These are phyloP conservation scores for Bjerkandera adusta DNA, from an alignment of 1,284 basidiomycete species.

Conservation along the genomic window DNA sequence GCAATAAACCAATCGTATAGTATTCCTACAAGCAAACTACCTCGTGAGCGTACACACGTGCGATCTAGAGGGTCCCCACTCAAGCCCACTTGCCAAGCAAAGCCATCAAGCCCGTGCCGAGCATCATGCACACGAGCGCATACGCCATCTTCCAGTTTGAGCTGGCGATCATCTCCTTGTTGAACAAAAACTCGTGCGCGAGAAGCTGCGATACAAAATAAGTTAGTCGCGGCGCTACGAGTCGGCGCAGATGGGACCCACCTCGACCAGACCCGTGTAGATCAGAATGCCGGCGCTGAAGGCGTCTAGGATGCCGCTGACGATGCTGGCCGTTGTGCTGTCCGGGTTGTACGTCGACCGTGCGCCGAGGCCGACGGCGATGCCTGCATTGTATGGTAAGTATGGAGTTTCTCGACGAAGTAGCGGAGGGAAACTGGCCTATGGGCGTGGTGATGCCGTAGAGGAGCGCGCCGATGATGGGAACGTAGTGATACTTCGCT, in stretches of 20 bases:
- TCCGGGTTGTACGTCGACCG: conserved; percentile 80
- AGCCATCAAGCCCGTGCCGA: conserved; percentile 82
- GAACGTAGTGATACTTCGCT: conserved; percentile 54
- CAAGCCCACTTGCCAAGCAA: conserved; percentile 85
- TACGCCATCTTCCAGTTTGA: conserved; percentile 65
- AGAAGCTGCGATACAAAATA: conserved; percentile 55
- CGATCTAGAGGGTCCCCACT: too few species aligned
- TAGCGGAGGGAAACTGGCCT: conserved; percentile 32
- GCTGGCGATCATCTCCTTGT: conserved; percentile 74
- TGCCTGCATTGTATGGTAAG: conserved; percentile 24
- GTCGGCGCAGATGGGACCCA: conserved; percentile 28
- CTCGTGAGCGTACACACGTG: too few species aligned
- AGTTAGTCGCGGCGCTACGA: conserved; percentile 2
- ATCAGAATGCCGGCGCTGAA: conserved; percentile 87
- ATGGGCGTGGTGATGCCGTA: conserved; percentile 84
- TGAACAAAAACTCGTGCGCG: conserved; percentile 92
- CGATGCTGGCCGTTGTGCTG: conserved; percentile 71
- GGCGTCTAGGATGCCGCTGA: conserved; percentile 84
- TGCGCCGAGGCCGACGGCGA: conserved; percentile 86
- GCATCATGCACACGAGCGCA: conserved; percentile 69
- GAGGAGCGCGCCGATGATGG: conserved; percentile 60
- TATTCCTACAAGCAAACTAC: too few species aligned
- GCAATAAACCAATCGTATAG: too few species aligned
- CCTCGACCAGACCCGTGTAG: conserved; percentile 91
- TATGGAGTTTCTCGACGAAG: too few species aligned